Evolutionary conservation across 73 alveolate genomes (phyloP), one percentile per base, ranked within the genome.

Genomic region (Urostyla sp.): DNA sequence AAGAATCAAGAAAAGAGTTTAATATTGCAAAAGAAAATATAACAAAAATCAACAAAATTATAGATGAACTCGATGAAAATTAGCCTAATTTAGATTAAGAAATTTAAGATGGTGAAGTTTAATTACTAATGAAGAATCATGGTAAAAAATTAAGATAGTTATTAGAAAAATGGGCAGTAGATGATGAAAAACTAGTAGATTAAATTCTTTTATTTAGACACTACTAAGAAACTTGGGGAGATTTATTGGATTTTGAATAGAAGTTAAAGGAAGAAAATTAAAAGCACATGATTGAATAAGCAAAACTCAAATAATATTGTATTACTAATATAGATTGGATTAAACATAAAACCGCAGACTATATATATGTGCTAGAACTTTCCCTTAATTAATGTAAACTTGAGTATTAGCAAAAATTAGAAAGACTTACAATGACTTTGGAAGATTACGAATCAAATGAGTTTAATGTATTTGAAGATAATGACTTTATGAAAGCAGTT

Each of bases 181-280:
- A 34, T n/a, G 79, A 63, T 63, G 61, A 57, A 10, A 38, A 31
- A 43, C 38, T 63, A 7, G 79, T 43, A n/a, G n/a, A n/a, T n/a
- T n/a, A n/a, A n/a, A n/a, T n/a, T n/a, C n/a, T n/a, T n/a, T n/a
- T n/a, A n/a, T n/a, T n/a, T 10, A 63, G 35, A 24, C 44, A 63
- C 45, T 5, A 48, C 27, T 63, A 63, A 43, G 79, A 63, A 37
- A 63, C 79, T 3, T 63, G 79, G 79, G 79, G 79, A 10, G 79
- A 63, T 8, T 37, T 63, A 4, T 43, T 63, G 8, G 79, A 63
- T 40, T 63, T 63, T 21, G 79, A 63, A 24, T 20, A 24, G 28
- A 63, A 63, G 27, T 23, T 63, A 4, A 34, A 63, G 35, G 79
- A 63, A 38, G 79, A 63, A 63, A 63, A 43, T 57, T 1, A 38